Evolutionary conservation across 1,139 yeast species (phyloP).

Genomic region (Citeromyces hawaiiensis): DNA sequence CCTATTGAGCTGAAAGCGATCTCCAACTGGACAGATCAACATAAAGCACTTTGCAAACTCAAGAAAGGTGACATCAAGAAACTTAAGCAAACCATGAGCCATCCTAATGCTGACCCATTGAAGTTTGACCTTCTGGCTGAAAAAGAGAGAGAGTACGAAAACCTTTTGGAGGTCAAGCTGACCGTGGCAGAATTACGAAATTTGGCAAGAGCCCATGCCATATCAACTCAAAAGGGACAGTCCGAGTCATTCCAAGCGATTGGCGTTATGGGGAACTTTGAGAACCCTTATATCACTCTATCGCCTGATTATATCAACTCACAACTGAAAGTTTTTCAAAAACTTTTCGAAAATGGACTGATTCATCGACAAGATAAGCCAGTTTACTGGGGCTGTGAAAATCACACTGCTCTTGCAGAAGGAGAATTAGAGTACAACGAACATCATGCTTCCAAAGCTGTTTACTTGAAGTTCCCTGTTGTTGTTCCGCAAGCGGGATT

Average conservation of each 20-base stretch:
- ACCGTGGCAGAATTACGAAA: slow-evolving; percentile 44
- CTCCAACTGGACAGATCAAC: slow-evolving; percentile 21
- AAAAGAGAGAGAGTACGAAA: slow-evolving; percentile 6
- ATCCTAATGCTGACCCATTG: neutral
- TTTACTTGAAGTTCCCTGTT: slow-evolving; percentile 61
- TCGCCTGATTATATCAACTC: slow-evolving; percentile 54
- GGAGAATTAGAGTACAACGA: slow-evolving; percentile 86
- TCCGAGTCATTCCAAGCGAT: slow-evolving; percentile 47
- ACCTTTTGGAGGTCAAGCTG: slow-evolving; percentile 10
- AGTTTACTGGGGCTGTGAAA: slow-evolving; percentile 95
- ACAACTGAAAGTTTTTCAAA: slow-evolving; percentile 59
- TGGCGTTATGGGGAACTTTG: slow-evolving; percentile 80
- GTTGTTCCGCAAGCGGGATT: neutral
- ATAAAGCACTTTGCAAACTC: slow-evolving; percentile 17
- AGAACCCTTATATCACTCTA: slow-evolving; percentile 60
- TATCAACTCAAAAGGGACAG: slow-evolving; percentile 49
- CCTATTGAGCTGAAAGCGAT: slow-evolving; percentile 89
- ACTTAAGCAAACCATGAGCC: slow-evolving; percentile 1
- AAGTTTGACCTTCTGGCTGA: slow-evolving; percentile 8
- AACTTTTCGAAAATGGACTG: slow-evolving; percentile 51
- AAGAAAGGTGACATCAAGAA: slow-evolving; percentile 18
- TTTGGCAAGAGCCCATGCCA: slow-evolving; percentile 59
- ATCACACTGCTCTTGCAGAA: slow-evolving; percentile 90
- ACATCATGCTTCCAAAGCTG: slow-evolving; percentile 58
- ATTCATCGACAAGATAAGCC: slow-evolving; percentile 83